Evolutionary conservation across 2,329 filamentous ascomycete genomes (phyloP), one percentile per base, ranked within the genome.

Genomic region (Paramyrothecium sp.): DNA sequence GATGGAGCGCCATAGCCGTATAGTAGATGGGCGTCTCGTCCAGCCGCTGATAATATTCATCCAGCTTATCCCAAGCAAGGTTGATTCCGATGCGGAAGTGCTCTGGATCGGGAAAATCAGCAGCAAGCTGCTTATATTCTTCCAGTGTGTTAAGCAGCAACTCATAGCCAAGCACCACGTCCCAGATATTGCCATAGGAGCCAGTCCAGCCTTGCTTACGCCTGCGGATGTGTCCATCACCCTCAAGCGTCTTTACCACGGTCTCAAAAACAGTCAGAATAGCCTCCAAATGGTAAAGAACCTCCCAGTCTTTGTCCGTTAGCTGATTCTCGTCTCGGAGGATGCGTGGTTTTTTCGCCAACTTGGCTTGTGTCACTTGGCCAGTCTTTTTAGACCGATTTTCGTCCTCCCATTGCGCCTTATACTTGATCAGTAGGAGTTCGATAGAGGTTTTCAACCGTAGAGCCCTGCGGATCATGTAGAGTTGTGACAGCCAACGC

Each of bases 401-500:
- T n/a, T n/a, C n/a, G n/a, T n/a, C n/a, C n/a, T n/a, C n/a, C n/a
- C n/a, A n/a, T n/a, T n/a, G n/a, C n/a, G n/a, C n/a, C n/a, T n/a
- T n/a, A n/a, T n/a, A n/a, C n/a, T n/a, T n/a, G n/a, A n/a, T n/a
- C n/a, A n/a, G n/a, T n/a, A n/a, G n/a, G n/a, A n/a, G 46, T 48
- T 56, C 51, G 47, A 54, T 22, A 47, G 26, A 59, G 3, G 46
- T 46, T 16, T 52, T 19, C 23, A 61, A 51, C 1, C 3, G 17
- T 3, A 61, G 21, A 5, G 59, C 56, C 16, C 59, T 56, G 19
- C 56, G 34, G 26, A 63, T 62, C 54, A 61, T 58, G 23, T 61
- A 60, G 2, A 60, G 38, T 23, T 59, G 55, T 2, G 57, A 63
- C n/a, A 63, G 54, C 60, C 58, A 62, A 17, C 58, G 48, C 13